Evolutionary conservation across 129 eudicot species (phyloP), one percentile per base, ranked within the genome.

Genomic region (Dittrichia graveolens): DNA sequence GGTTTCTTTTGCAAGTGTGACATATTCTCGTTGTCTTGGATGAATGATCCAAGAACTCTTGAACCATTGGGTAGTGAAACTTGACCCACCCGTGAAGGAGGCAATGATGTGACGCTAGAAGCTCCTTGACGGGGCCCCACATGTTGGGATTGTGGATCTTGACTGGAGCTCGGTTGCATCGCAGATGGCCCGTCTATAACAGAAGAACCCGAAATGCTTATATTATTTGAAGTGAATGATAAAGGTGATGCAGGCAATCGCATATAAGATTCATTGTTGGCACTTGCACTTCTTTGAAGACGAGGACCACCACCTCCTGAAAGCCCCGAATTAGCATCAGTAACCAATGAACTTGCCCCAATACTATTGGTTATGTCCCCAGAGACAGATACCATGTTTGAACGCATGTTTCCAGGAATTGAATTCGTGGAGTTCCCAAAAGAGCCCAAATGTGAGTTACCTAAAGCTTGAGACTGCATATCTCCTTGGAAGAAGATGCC

Each of bases 301-400:
- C 76, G 86, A 10, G 91, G 96, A 49, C 67, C 55, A 44, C 68
- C 67, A 24, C 96, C 98, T 34, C 95, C 98, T 55, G 95, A 93
- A 80, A 90, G 89, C 19, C 84, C 96, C 2, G 98, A 93, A 75
- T 90, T 94, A 71, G 99, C 96, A 88, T 90, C 97, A 67, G 99
- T 88, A 7, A 90, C 96, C 75, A 90, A 80, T 48, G 97, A 94
- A 78, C 97, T 90, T 38, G 92, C 98, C 48, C 95, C 92, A 65
- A 87, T 81, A 84, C 92, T 90, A 61, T 89, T 86, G 46, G 79
- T 87, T 31, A 79, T 78, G 70, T 90, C 98, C 55, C 92, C 95
- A 47, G 92, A 87, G 61, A 80, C 70, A 0, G 92, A 90, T 43
- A 81, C 89, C 66, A 83, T 38, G 80, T 82, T 86, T 3, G 86